Base-by-base conservation (phyloP, 202 grass and related monocot species). In the Setaria italica region DNA sequence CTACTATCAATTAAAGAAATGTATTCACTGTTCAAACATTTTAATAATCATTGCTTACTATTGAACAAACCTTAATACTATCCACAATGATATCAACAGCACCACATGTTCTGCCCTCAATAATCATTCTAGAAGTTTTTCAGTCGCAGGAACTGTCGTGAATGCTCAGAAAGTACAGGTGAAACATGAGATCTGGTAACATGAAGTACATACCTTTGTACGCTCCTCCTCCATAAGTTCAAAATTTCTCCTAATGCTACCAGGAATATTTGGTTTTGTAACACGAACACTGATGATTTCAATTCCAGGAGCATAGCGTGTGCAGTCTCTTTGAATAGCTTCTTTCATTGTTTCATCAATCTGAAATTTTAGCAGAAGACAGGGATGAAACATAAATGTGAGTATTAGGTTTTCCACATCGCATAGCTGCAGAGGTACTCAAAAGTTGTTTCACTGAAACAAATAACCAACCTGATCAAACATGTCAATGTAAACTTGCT, bases 181-280 rank as follows among this genome's bases (percentile, higher is more conserved):
- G 45, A 76, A 58, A 17, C 56, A 76, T 79, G 80, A 62, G 51
- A 62, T 80, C 73, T 78, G 42, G 54, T 20, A 54, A 74, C 59
- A 58, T 70, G 79, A 66, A 84, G 73, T 72, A 29, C 64, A 58
- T 87, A 97, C 97, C 97, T 99, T 99, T 80, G 97, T 99, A 67
- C 97, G 97, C 78, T 97, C 97, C 85, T 99, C 97, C 74, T 99
- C 97, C 97, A 99, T 99, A 46, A 97, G 90, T 89, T 99, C 97
- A 84, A 94, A 99, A 79, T 99, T 99, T 80, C 91, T 91, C 82
- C 87, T 97, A 77, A 99, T 99, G 49, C 16, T 99, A 51, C 65
- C 67, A 70, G 97, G 97, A 75, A 97, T 99, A 83, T 99, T 91
- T 25, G 97, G 97, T 46, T 99, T 99, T 48, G 97, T 99, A 93